Evolutionary conservation across 2,329 filamentous ascomycete genomes (phyloP).

Genomic region (Escovopsis sp.): DNA sequence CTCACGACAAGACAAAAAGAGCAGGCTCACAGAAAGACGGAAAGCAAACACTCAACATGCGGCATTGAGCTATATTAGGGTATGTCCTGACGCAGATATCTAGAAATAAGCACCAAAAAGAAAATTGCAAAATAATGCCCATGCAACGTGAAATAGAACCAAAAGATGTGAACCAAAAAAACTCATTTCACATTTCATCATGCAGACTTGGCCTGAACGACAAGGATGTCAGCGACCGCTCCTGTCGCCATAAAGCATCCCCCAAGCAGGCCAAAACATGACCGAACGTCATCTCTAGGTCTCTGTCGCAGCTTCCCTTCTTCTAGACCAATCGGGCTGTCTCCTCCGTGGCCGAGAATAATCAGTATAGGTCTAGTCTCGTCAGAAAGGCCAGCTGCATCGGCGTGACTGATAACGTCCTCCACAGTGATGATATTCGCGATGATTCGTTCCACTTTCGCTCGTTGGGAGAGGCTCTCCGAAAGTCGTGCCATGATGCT

Average conservation of each 20-base stretch:
- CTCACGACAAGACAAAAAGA: too few species aligned
- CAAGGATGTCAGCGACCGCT: conserved; percentile 12
- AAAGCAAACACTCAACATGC: too few species aligned
- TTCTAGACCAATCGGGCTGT: conserved; percentile 5
- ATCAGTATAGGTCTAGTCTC: conserved; percentile 9
- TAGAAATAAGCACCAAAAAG: too few species aligned
- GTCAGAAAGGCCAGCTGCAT: conserved; percentile 4
- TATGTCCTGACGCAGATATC: too few species aligned
- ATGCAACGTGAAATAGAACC: too few species aligned
- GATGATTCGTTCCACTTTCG: conserved; percentile 9
- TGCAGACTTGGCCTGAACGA: conserved; percentile 17
- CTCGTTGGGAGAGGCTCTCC: conserved; percentile 5
- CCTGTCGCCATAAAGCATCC: conserved; percentile 10
- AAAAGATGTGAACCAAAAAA: too few species aligned
- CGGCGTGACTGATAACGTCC: conserved; percentile 11
- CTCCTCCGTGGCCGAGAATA: conserved; percentile 11
- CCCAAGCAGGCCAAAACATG: conserved; percentile 12
- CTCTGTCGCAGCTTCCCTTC: conserved; percentile 10
- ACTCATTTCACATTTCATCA: not conserved
- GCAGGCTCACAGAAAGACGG: too few species aligned
- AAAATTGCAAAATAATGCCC: too few species aligned
- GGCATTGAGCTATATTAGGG: too few species aligned
- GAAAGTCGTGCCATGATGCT: conserved; percentile 4
- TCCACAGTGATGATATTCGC: conserved; percentile 8
- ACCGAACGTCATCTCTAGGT: conserved; percentile 8